A percentile compares a stretch with the other conserved stretches of the same genome.
These are phyloP conservation scores for Dipteronia sinensis DNA, from an alignment of 345 rosid species.

Conservation along the genomic window DNA sequence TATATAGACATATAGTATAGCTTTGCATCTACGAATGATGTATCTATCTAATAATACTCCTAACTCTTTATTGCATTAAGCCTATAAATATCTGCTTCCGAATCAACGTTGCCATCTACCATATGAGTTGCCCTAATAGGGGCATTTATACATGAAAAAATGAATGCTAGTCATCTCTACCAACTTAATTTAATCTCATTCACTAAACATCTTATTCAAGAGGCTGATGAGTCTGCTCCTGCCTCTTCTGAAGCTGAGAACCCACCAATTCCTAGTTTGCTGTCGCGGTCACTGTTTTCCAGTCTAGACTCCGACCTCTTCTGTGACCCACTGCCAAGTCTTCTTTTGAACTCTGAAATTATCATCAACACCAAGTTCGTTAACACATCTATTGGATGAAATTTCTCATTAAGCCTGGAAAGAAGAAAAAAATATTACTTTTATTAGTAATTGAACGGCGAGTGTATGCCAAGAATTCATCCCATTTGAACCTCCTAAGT, in stretches of 20 bases:
- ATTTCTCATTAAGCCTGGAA: neutral
- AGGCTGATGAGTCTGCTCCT: slow-evolving; percentile 51
- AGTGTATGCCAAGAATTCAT: slow-evolving; percentile 78
- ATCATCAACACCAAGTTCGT: neutral
- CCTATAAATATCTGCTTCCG: slow-evolving; percentile 22
- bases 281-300: slow-evolving; percentile 49
- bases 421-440: slow-evolving; percentile 47
- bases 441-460: slow-evolving; percentile 84
- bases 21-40: no score
- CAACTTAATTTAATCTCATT: slow-evolving; percentile 29
- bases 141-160: slow-evolving; percentile 30
- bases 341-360: slow-evolving; percentile 72
- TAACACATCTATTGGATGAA: neutral
- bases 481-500: slow-evolving; percentile 78
- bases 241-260: slow-evolving; percentile 51
- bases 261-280: slow-evolving; percentile 39
- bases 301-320: slow-evolving; percentile 36
- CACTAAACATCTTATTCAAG: slow-evolving; percentile 24
- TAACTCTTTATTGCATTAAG: slow-evolving; percentile 25
- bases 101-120: neutral
- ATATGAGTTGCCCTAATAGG: slow-evolving; percentile 39
- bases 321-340: slow-evolving; percentile 43
- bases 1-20: no score
- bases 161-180: slow-evolving; percentile 27
- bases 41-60: slow-evolving; percentile 16